Percentiles rank a stretch among this genome's conserved stretches.
phyloP scores from a whole-genome alignment of 169 alveolate species.

The Cryptosporidium ryanae region DNA sequence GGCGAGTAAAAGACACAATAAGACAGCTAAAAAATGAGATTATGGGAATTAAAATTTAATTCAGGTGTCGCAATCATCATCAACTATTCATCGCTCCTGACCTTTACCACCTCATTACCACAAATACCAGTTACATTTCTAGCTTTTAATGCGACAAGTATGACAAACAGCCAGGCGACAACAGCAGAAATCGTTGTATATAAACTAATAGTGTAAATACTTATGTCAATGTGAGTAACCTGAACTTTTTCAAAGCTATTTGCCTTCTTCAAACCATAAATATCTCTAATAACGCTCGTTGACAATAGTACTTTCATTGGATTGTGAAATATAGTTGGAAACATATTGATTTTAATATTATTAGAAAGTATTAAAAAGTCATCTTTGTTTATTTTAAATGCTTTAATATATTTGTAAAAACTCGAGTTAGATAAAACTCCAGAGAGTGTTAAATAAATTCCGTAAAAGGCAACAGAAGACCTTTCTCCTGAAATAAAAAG shows the following conservation, averaged over 20 bases:
- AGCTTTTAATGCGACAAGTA: conserved; percentile 4
- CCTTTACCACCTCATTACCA: too few species aligned
- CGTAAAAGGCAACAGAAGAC: conserved; percentile 25
- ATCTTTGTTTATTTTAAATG: conserved; percentile 12
- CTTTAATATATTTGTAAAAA: conserved; percentile 14
- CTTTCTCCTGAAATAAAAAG: not conserved
- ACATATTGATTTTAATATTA: conserved; percentile 13
- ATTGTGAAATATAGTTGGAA: conserved; percentile 47
- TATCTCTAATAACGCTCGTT: not conserved
- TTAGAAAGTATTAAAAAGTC: not conserved
- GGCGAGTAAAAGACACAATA: conserved; percentile 20
- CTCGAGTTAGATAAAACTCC: conserved; percentile 27
- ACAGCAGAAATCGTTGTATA: conserved; percentile 7
- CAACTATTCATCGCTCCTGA: too few species aligned
- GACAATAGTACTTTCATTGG: conserved; percentile 23
- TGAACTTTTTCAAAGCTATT: not conserved
- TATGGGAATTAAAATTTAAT: not conserved
- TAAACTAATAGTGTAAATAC: conserved; percentile 18
- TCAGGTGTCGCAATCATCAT: too few species aligned
- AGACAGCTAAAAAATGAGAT: conserved; percentile 25
- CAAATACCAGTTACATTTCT: not conserved
- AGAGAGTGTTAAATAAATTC: conserved; percentile 15
- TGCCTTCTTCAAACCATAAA: conserved; percentile 3
- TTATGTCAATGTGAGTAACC: conserved; percentile 21
- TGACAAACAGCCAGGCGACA: not conserved